These are phyloP conservation scores for Mycena capillaripes DNA, from an alignment of 768 basidiomycete species.

Conservation along the genomic window DNA sequence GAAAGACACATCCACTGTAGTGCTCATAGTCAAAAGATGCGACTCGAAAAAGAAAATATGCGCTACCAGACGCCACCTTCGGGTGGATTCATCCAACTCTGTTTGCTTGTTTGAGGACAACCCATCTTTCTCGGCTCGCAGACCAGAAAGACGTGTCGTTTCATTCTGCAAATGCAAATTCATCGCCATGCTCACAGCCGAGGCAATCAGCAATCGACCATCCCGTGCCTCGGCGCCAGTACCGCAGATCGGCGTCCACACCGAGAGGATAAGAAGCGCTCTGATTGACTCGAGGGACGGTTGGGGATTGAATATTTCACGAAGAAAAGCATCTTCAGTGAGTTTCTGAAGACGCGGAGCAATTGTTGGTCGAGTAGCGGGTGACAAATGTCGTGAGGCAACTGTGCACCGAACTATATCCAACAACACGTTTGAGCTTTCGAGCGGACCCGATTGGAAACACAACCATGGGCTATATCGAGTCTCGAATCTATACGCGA, in stretches of 20 bases:
- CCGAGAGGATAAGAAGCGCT: slow-evolving; percentile 56
- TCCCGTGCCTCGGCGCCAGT: slow-evolving; percentile 48
- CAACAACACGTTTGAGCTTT: slow-evolving; percentile 50
- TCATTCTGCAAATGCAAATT: slow-evolving; percentile 56
- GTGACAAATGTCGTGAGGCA: slow-evolving; percentile 59
- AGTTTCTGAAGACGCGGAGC: slow-evolving; percentile 57
- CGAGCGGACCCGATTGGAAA: slow-evolving; percentile 48
- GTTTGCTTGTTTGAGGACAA: slow-evolving; percentile 18
- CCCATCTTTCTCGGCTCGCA: slow-evolving; percentile 43
- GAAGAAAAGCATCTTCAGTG: slow-evolving; percentile 54
- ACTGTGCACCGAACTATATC: slow-evolving; percentile 62
- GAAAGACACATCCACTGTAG: slow-evolving; percentile 57
- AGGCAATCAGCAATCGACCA: slow-evolving; percentile 53
- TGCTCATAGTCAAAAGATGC: slow-evolving; percentile 10
- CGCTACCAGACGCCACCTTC: slow-evolving; percentile 55
- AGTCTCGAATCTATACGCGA: slow-evolving; percentile 53
- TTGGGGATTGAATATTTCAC: slow-evolving; percentile 56
- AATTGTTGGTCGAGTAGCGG: slow-evolving; percentile 49
- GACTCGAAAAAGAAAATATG: not conserved
- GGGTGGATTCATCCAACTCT: slow-evolving; percentile 50
- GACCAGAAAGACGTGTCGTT: slow-evolving; percentile 46
- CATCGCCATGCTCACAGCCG: slow-evolving; percentile 64
- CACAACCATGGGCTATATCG: slow-evolving; percentile 62
- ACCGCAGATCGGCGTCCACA: slow-evolving; percentile 60
- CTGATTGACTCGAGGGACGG: slow-evolving; percentile 58